Base-by-base conservation (phyloP, 2,329 filamentous ascomycete genomes). In the Didymellaceae sp. region DNA sequence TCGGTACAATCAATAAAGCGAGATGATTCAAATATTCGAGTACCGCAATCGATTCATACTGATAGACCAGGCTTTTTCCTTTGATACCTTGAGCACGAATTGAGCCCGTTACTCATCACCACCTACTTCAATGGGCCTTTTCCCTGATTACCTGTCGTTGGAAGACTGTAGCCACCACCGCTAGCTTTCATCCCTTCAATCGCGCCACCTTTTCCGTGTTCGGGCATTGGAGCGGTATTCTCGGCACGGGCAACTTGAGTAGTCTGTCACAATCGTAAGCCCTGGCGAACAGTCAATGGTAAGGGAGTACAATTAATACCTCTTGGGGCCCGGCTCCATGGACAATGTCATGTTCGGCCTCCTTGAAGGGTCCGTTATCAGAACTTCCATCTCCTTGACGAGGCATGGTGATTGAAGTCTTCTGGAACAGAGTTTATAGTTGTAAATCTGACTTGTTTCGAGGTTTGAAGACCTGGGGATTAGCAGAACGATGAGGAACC, bases 371-470 rank as follows among this genome's bases (percentile, higher is more conserved):
- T 8, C 38, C 38, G 17, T 41, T 41, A 11, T 41, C 38, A 6
- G 38, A 41, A 21, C 38, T 41, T 31, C 38, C 38, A 17, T 41
- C 38, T 30, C 38, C 38, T 14, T 41, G 25, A 6, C 38, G 38
- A 31, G 38, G 38, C 38, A 41, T 38, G 9, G 7, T 25, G 6
- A n/a, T 38, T 6, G 21, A 25, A 8, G 21, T 38, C n/a, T n/a
- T n/a, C n/a, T n/a, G n/a, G n/a, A n/a, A n/a, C n/a, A n/a, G n/a
- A n/a, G n/a, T n/a, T n/a, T n/a, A n/a, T n/a, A n/a, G n/a, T n/a
- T n/a, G n/a, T n/a, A n/a, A n/a, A n/a, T n/a, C n/a, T n/a, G n/a
- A n/a, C n/a, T n/a, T n/a, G n/a, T n/a, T n/a, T 26, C 24, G 6
- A 26, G 24, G 6, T 26, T 6, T 79, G n/a, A n/a, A n/a, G n/a